These are phyloP conservation scores for Tillandsia leiboldiana DNA, from an alignment of 176 grass and related monocot species.

Conservation along the genomic window DNA sequence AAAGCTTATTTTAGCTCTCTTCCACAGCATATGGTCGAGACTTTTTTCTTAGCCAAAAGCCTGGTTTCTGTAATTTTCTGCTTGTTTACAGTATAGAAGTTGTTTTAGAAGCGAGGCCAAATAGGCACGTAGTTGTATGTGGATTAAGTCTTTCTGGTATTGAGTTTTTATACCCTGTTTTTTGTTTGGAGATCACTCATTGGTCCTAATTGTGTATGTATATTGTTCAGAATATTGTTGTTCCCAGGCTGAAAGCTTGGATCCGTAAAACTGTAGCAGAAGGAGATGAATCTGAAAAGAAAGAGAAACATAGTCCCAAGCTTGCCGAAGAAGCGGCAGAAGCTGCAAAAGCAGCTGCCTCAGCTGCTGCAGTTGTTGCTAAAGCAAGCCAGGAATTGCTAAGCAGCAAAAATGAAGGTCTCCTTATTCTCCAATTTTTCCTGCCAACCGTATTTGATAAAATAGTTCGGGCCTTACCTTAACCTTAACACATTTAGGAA, in stretches of 20 bases:
- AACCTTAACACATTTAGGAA: background rate
- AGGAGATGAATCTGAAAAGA: conserved; percentile 46
- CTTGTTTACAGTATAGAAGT: too few species aligned
- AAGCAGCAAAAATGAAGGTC: conserved; percentile 75
- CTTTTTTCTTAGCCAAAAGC: too few species aligned
- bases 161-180: background rate
- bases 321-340: conserved; percentile 64
- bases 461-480: background rate
- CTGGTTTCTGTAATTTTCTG: too few species aligned
- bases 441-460: background rate
- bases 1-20: too few species aligned
- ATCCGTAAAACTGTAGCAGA: conserved; percentile 47
- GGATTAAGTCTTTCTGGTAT: background rate
- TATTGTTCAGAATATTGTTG: conserved; percentile 50
- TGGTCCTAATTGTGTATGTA: background rate
- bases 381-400: conserved; percentile 74
- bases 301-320: conserved; percentile 39
- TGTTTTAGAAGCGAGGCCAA: too few species aligned
- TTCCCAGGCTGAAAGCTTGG: conserved; percentile 69
- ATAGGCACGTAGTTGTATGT: too few species aligned
- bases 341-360: conserved; percentile 57
- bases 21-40: too few species aligned
- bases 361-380: conserved; percentile 55
- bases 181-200: background rate
- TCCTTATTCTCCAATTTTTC: background rate